These are phyloP conservation scores for Trichoderma endophyticum DNA, from an alignment of 2,329 filamentous ascomycete genomes.

Conservation along the genomic window DNA sequence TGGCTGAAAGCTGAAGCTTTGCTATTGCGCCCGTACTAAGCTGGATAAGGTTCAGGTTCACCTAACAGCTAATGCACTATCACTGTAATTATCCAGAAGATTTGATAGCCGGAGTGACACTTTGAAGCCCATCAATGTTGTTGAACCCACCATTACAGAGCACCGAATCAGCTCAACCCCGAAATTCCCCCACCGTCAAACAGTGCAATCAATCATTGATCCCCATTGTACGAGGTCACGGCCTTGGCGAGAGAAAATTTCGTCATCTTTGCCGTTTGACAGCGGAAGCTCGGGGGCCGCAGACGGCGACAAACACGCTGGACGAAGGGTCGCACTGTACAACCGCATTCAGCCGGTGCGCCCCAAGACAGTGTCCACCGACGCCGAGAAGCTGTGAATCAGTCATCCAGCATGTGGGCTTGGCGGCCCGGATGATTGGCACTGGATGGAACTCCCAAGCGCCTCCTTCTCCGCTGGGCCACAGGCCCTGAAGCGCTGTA, in stretches of 20 bases:
- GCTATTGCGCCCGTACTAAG: background rate
- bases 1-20: background rate
- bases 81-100: background rate
- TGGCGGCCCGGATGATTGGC: constrained; percentile 15
- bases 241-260: constrained; percentile 1
- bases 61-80: background rate
- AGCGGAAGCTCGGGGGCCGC: constrained; percentile 5
- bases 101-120: background rate
- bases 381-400: background rate
- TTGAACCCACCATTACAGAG: background rate
- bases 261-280: constrained; percentile 1
- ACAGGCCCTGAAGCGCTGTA: constrained; percentile 10
- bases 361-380: background rate
- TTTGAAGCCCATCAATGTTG: background rate
- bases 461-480: background rate
- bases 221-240: background rate
- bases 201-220: background rate
- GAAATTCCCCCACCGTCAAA: background rate
- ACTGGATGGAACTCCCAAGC: background rate
- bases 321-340: background rate
- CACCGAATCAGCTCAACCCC: background rate
- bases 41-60: background rate
- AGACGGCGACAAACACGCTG: background rate
- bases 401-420: constrained; percentile 3
- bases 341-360: background rate